Evolutionary conservation across 2,329 filamentous ascomycete species (phyloP).

Genomic region (Diplodia scrobiculata): DNA sequence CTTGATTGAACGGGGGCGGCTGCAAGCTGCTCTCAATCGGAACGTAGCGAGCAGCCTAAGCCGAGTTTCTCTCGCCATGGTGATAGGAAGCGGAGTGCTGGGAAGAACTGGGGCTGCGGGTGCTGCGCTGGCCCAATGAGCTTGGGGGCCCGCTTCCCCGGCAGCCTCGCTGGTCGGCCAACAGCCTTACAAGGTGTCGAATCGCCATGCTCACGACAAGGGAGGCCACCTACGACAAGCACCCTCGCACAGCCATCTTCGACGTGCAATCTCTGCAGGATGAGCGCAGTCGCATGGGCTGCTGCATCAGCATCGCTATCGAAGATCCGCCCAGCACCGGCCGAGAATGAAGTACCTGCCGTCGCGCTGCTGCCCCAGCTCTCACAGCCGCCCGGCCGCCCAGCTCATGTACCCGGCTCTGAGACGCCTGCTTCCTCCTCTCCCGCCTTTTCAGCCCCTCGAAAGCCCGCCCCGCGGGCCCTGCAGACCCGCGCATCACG

Average conservation of each 20-base stretch:
- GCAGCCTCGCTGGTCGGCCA: conserved; percentile 18
- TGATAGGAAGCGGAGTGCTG: conserved; percentile 14
- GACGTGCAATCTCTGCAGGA: conserved; percentile 11
- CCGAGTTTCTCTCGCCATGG: conserved; percentile 15
- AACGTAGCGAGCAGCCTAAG: conserved; percentile 9
- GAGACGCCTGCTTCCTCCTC: conserved; percentile 18
- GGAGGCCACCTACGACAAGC: conserved; percentile 22
- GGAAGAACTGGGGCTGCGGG: conserved; percentile 7
- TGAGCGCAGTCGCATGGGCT: conserved; percentile 1
- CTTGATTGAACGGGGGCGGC: conserved; percentile 18
- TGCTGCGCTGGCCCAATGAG: conserved; percentile 29
- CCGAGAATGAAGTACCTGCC: conserved; percentile 20
- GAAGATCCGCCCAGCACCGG: conserved; percentile 14
- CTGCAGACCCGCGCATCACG: conserved; percentile 22
- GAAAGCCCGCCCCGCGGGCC: not conserved
- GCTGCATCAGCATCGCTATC: conserved; percentile 11
- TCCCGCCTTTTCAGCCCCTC: conserved; percentile 3
- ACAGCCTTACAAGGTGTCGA: conserved; percentile 26
- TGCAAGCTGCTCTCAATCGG: conserved; percentile 11
- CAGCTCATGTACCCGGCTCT: conserved; percentile 21
- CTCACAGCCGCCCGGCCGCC: conserved; percentile 20
- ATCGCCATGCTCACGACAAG: conserved; percentile 4
- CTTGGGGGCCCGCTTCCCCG: conserved; percentile 11
- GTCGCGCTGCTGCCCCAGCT: conserved; percentile 13
- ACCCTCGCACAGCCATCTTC: conserved; percentile 3